phyloP scores from a whole-genome alignment of 345 rosid species.

The Acer campestre region DNA sequence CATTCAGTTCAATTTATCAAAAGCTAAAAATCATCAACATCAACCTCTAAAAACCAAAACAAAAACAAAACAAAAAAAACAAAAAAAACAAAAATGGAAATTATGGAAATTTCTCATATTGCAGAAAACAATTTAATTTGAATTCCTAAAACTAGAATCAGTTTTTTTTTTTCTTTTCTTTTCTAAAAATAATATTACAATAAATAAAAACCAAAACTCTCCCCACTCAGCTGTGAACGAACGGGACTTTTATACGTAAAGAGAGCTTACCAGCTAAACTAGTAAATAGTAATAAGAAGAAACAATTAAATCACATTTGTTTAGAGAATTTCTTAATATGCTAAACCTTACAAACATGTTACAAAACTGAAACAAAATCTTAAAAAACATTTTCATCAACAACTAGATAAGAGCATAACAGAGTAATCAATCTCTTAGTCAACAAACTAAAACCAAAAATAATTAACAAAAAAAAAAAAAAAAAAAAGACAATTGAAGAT shows the following conservation, averaged over 20 bases:
- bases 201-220: background rate
- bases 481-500: background rate
- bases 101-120: too few relatives aligned
- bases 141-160: too few relatives aligned
- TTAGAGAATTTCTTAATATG: background rate
- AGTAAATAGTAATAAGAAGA: background rate
- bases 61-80: too few relatives aligned
- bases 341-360: background rate
- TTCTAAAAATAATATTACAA: too few relatives aligned
- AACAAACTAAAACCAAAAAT: background rate
- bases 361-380: background rate
- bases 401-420: too few relatives aligned
- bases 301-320: background rate
- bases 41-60: background rate
- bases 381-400: too few relatives aligned
- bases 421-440: too few relatives aligned
- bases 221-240: too few relatives aligned
- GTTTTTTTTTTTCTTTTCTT: too few relatives aligned
- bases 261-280: background rate
- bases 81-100: too few relatives aligned
- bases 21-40: background rate
- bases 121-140: too few relatives aligned
- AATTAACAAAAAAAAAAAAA: background rate
- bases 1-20: slow-evolving; percentile 30
- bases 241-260: background rate